Base-by-base conservation (phyloP, 805 yeast species). In the Komagataella pastoris region DNA sequence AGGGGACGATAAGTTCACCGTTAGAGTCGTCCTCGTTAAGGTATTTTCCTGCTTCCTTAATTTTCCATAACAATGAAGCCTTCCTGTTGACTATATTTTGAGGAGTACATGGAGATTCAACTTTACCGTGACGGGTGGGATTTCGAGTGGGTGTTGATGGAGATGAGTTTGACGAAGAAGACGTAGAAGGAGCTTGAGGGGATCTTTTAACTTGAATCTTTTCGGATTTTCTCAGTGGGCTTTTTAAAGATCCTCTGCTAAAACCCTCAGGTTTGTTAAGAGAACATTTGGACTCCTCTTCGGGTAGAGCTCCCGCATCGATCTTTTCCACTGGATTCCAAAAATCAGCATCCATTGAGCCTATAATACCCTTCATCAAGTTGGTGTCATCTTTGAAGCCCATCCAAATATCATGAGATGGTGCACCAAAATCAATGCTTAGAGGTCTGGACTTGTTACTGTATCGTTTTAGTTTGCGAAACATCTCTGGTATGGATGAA, bases 341-440 rank as follows among this genome's bases (percentile, higher is more conserved):
- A 30, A 30, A 30, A n/a, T 30, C 40, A 30, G 8, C 40, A 5
- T 30, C 40, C 2, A 30, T 30, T 30, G 40, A 30, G 3, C 14
- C 14, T 30, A 12, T 30, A 30, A 30, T 30, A 90, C 97, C 2
- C 74, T 91, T 54, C 97, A 91, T 67, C 87, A 86, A 65, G 77
- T 80, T 59, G 97, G 97, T 10, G 80, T 85, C 30, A 96, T 96
- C 12, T 80, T 85, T 70, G 97, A 91, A 67, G 60, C 81, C 5
- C 97, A 90, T 61, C 40, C 40, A 30, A 30, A 30, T 30, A 14
- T 30, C 40, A 30, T 30, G 40, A n/a, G 40, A 30, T 30, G 40
- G 40, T 30, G 14, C 40, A 10, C 40, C 14, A 14, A 30, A 30
- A 30, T 30, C 40, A 10, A 30, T 14, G 14, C 40, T 30, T 14